Evolutionary conservation across 2,329 filamentous ascomycete species (phyloP).

Genomic region (Phaeomoniella chlamydospora): DNA sequence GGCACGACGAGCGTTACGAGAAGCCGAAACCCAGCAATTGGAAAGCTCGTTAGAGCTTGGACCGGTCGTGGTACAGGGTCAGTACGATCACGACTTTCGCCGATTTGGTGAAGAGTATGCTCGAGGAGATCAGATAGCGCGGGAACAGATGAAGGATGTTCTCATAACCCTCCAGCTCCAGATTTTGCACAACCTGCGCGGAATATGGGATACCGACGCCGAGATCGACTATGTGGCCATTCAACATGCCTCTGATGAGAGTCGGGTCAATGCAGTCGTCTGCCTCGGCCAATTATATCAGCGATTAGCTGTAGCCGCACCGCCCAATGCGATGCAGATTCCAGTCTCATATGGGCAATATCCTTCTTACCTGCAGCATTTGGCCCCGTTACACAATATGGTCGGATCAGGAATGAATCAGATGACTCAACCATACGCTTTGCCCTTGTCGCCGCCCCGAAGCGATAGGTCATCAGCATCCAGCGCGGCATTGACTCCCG

Average conservation of each 20-base stretch:
- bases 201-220: constrained; percentile 15
- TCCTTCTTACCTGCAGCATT: neutral
- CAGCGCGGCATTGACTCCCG: neutral
- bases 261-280: constrained; percentile 18
- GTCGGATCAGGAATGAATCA: neutral
- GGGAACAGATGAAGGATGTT: constrained; percentile 24
- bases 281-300: constrained; percentile 21
- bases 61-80: constrained; percentile 17
- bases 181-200: constrained; percentile 18
- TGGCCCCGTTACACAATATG: neutral
- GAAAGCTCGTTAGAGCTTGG: constrained; percentile 20
- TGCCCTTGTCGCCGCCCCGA: neutral
- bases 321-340: constrained; percentile 7
- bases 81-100: constrained; percentile 19
- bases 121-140: constrained; percentile 19
- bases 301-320: constrained; percentile 8
- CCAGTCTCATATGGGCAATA: constrained; percentile 4
- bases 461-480: neutral
- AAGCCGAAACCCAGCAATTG: constrained; percentile 13
- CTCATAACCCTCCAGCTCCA: constrained; percentile 21
- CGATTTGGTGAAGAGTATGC: constrained; percentile 20
- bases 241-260: constrained; percentile 20
- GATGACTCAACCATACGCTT: neutral
- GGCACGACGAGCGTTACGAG: constrained; percentile 9
- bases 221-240: constrained; percentile 17